Base-by-base conservation (phyloP, 2,329 filamentous ascomycete genomes). In the Huntiella moniliformis region DNA sequence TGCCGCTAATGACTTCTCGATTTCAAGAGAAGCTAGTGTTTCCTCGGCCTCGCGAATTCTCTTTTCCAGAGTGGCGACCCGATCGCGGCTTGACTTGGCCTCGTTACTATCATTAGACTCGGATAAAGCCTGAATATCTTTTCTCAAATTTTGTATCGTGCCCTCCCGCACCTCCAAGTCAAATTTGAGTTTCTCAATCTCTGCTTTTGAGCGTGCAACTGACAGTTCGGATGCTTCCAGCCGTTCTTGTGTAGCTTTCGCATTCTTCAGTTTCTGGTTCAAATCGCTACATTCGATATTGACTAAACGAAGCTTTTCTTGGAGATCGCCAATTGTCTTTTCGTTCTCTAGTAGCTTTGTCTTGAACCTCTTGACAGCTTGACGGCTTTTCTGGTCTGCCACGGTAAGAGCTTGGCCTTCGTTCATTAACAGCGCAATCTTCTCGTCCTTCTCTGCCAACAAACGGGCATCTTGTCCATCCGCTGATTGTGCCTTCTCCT, bases 361-460 rank as follows among this genome's bases (percentile, higher is more conserved):
- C 38, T 78, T 74, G 49, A 96, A 63, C 56, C 84, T 87, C 60
- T 91, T 93, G 55, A 96, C 82, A 3, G 79, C 78, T 4, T 74
- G 74, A 50, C 88, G 70, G 52, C 92, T 79, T 56, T 86, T 85
- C 60, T 95, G 74, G 58, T 98, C 91, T 0, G 74, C 82, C 54
- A 80, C 82, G 1, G 85, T 87, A 6, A 96, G 68, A 53, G 81
- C 86, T 54, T 91, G 82, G 0, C 92, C 91, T 63, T 98, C 91
- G 54, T 93, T 80, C 68, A 98, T 82, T 10, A 98, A 66, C 40
- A 87, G 65, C 2, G 87, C 84, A 55, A 96, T 92, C 58, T 83
- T 83, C 54, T 88, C 79, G 54, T 96, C 87, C 57, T 86, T 93
- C 55, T 93, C 86, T 1, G 84, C 82, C 11, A 96, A 60, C 56